Percentiles rank a stretch among this genome's conserved stretches.
Conservation (phyloP, 2,329 filamentous ascomycete species). For the Stenocarpella maydis region DNA sequence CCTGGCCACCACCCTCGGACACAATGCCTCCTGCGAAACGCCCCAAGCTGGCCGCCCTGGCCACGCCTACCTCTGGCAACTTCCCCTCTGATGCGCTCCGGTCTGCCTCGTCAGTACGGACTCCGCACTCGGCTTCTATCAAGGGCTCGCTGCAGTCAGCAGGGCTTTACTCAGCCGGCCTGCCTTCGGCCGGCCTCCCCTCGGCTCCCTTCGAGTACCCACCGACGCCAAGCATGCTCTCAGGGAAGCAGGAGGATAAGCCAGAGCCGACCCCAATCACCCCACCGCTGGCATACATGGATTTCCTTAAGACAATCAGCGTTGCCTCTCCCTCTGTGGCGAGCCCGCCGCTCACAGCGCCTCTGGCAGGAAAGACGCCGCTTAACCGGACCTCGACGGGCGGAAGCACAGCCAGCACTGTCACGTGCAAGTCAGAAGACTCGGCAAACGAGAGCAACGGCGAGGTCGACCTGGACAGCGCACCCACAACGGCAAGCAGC, state of each 20-base stretch:
- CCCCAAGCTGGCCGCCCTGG: slow-evolving; percentile 66
- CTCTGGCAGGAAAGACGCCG: slow-evolving; percentile 41
- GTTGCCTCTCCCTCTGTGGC: slow-evolving; percentile 72
- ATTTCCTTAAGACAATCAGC: slow-evolving; percentile 88
- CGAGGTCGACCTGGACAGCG: slow-evolving; percentile 46
- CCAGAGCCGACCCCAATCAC: slow-evolving; percentile 84
- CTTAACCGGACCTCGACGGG: slow-evolving; percentile 41
- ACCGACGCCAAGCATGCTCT: slow-evolving; percentile 35
- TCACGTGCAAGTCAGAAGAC: slow-evolving; percentile 51
- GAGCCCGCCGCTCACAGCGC: slow-evolving; percentile 49
- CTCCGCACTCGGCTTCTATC: slow-evolving; percentile 67
- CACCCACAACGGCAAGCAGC: slow-evolving; percentile 65
- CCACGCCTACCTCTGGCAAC: slow-evolving; percentile 68
- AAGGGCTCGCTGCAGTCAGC: slow-evolving; percentile 49
- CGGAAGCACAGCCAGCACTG: slow-evolving; percentile 49
- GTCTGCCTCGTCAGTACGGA: slow-evolving; percentile 65
- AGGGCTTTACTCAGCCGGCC: slow-evolving; percentile 50
- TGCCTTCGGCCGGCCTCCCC: slow-evolving; percentile 45
- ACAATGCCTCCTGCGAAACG: slow-evolving; percentile 63
- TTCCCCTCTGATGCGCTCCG: slow-evolving; percentile 53
- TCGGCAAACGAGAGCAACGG: slow-evolving; percentile 40
- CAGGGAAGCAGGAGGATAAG: slow-evolving; percentile 68
- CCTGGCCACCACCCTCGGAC: slow-evolving; percentile 37
- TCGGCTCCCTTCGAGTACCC: slow-evolving; percentile 34
- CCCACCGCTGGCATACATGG: slow-evolving; percentile 87